Evolutionary conservation across 345 rosid genomes (phyloP).

Genomic region (Citrus hindsii): DNA sequence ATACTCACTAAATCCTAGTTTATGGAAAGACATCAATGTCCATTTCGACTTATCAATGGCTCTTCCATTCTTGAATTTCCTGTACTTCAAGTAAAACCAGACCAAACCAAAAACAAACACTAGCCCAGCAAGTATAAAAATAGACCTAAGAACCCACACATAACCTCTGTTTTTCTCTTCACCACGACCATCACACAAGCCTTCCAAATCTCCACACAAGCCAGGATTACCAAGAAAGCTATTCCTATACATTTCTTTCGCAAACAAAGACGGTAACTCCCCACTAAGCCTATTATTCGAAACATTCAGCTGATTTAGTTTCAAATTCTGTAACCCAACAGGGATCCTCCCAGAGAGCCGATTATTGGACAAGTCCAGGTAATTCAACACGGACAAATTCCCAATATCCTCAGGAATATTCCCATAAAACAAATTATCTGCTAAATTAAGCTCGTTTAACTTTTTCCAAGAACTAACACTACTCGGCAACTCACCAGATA

Average conservation of each 20-base stretch:
- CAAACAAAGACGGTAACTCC: conserved; percentile 61
- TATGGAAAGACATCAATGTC: conserved; percentile 96
- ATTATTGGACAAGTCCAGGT: conserved; percentile 84
- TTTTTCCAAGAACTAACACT: conserved; percentile 66
- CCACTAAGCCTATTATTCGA: conserved; percentile 73
- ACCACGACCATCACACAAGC: conserved; percentile 50
- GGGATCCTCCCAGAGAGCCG: conserved; percentile 69
- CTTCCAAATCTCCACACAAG: conserved; percentile 66
- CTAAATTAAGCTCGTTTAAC: conserved; percentile 80
- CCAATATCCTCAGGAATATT: conserved; percentile 67
- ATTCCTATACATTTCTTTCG: conserved; percentile 52
- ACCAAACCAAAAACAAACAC: conserved; percentile 64
- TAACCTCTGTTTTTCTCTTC: conserved; percentile 56
- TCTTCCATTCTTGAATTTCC: conserved; percentile 56
- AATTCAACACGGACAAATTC: conserved; percentile 67
- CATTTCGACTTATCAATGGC: conserved; percentile 80
- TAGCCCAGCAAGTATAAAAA: conserved; percentile 64
- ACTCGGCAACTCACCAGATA: conserved; percentile 69
- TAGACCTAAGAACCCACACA: conserved; percentile 66
- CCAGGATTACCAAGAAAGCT: conserved; percentile 86
- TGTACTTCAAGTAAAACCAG: conserved; percentile 87
- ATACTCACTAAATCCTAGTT: conserved; percentile 80
- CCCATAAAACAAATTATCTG: conserved; percentile 56
- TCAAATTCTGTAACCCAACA: conserved; percentile 63
- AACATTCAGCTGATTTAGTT: conserved; percentile 84